phyloP scores from a whole-genome alignment of 2,329 filamentous ascomycete genomes.

The Fonsecaea monophora region DNA sequence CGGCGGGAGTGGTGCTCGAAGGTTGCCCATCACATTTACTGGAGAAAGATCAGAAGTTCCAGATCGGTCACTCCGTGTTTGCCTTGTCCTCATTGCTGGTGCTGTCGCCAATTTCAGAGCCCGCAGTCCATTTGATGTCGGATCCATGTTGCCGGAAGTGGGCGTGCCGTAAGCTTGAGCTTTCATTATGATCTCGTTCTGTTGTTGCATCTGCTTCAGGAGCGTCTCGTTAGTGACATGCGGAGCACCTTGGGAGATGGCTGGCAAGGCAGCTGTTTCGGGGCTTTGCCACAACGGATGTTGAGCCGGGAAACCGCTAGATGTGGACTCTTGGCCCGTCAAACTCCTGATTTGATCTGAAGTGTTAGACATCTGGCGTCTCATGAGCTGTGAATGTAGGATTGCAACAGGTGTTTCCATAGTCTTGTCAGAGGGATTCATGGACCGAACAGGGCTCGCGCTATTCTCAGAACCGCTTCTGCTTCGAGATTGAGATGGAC shows the following conservation, averaged over 20 bases:
- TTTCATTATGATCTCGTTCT: slow-evolving; percentile 19
- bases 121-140: neutral
- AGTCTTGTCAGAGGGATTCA: neutral
- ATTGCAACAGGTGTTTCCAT: neutral
- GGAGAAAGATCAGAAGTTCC: slow-evolving; percentile 1
- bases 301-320: neutral
- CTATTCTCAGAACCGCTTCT: neutral
- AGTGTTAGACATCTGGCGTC: neutral
- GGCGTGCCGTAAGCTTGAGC: neutral
- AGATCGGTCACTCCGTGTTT: neutral
- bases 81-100: neutral
- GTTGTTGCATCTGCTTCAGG: slow-evolving; percentile 22
- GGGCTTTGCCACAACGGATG: neutral
- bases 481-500: slow-evolving; percentile 18
- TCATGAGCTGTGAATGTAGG: neutral
- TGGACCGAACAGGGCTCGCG: neutral
- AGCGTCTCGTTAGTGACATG: slow-evolving; percentile 6
- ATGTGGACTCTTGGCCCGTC: neutral
- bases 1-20: slow-evolving; percentile 2
- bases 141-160: no score
- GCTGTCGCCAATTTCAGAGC: slow-evolving; percentile 8
- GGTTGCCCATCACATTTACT: neutral
- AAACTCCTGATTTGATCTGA: neutral
- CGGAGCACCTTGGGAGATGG: neutral
- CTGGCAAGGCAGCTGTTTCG: neutral